Base-by-base conservation (phyloP, 2,329 filamentous ascomycete species). In the Trichoderma oligosporum region DNA sequence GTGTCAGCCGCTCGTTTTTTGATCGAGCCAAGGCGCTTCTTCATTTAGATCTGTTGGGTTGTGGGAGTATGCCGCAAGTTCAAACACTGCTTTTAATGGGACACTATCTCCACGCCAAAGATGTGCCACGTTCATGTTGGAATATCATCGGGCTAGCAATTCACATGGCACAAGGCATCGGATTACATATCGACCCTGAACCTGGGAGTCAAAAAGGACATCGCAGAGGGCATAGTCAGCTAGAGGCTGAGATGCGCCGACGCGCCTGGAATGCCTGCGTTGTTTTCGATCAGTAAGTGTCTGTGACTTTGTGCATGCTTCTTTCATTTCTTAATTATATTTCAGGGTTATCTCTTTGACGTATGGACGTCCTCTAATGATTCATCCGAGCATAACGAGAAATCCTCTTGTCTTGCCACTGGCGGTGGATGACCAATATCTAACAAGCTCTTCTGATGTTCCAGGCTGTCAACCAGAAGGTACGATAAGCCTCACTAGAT, bases 131-230 rank as follows among this genome's bases (percentile, higher is more conserved):
- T 31, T 25, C 31, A 3, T 48, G 46, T 8, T 48, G 46, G 46
- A 48, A 48, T 20, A 48, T 48, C 14, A 31, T 48, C 4, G 46
- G 46, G 31, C 46, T 48, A 18, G 46, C 46, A 14, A 31, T 48
- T 7, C 46, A 31, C 3, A 31, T 48, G 2, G 46, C 46, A 14
- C 46, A 48, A 20, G 36, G 22, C 8, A 44, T 44, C 14, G 41
- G 41, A n/a, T 24, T 44, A 22, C 41, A 44, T 7, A 22, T 25
- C 7, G 41, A 44, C 41, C 41, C 41, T 7, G 18, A 44, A n/a
- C n/a, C n/a, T n/a, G n/a, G n/a, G n/a, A n/a, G n/a, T n/a, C n/a
- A n/a, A n/a, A n/a, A n/a, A n/a, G n/a, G n/a, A n/a, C 41, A 4
- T 22, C 14, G 22, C 41, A 44, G 14, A 16, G 22, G n/a, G 1